Evolutionary conservation across 2,329 filamentous ascomycete species (phyloP), one percentile per base, ranked within the genome.

Genomic region (Fusarium annulatum): DNA sequence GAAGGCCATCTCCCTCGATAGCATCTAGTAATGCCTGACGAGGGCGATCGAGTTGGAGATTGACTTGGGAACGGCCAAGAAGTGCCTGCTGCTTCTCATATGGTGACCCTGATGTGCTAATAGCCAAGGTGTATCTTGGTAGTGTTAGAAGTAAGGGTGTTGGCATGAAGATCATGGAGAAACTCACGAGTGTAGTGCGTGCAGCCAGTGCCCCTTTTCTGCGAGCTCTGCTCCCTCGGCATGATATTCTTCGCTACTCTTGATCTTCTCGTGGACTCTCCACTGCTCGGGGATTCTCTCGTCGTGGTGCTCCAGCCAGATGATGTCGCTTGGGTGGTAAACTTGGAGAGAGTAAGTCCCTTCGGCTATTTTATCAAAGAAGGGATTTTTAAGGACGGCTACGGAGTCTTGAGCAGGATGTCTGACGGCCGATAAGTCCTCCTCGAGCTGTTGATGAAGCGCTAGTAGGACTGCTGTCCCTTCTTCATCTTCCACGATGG

Each of bases 371-470:
- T 75, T 36, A 69, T 85, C 87, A 71, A 89, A 83, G 72, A 84
- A 90, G 0, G 88, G 87, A 64, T 90, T 88, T 68, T 89, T 90
- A 34, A 90, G 59, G 34, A 89, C 73, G 16, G 84, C 80, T 1
- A 85, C 73, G 18, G 77, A 48, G 18, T 9, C 49, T 79, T 3
- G 80, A 79, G 9, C 78, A 60, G 65, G 7, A 88, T 57, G 1
- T 83, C 73, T 10, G 85, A 76, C 8, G 81, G 70, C 1, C 76
- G 76, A 83, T 77, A 4, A 80, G 64, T 3, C 76, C 65, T 34
- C 84, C 82, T 4, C 81, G 79, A 11, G 83, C 46, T 86, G 84
- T 51, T 86, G 80, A 64, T 85, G 83, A 1, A 86, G 71, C 63
- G 85, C 79, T 4, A 87, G 71, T 26, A 81, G 14, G 2, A 83